A percentile compares a stretch with the other conserved stretches of the same genome.
These are phyloP conservation scores for Erysimum pusillum DNA, from an alignment of 441 rosid species.

Conservation along the genomic window DNA sequence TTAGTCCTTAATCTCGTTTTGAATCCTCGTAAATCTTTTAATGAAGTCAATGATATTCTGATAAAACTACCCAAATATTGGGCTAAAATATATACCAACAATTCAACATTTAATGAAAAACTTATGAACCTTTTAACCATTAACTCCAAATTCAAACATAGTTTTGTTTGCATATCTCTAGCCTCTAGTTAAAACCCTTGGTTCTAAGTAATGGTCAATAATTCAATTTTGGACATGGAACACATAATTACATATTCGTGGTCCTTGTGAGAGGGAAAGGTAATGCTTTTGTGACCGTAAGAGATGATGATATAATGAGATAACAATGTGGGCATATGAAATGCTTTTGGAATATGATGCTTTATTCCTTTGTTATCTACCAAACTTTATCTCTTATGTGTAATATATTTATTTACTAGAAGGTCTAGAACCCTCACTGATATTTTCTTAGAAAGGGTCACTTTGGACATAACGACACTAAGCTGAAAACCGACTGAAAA, in stretches of 20 bases:
- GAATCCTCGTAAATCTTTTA: conserved; percentile 27
- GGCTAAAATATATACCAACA: too few relatives aligned
- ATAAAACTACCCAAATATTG: too few relatives aligned
- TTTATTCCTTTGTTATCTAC: conserved; percentile 39
- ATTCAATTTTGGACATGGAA: conserved; percentile 26
- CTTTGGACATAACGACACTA: conserved; percentile 37
- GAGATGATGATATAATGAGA: conserved; percentile 35
- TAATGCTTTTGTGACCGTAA: conserved; percentile 29
- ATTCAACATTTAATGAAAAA: conserved; percentile 15
- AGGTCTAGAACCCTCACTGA: conserved; percentile 42
- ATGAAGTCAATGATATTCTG: conserved; percentile 3
- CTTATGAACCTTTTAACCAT: background rate
- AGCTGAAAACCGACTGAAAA: conserved; percentile 40
- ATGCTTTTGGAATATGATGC: conserved; percentile 43
- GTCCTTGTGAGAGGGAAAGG: conserved; percentile 46
- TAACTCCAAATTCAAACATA: background rate
- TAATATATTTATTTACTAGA: background rate
- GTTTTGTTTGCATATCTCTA: conserved; percentile 26
- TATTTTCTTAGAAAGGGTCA: conserved; percentile 35
- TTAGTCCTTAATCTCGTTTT: conserved; percentile 24
- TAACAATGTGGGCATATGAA: conserved; percentile 42
- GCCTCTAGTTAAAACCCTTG: conserved; percentile 32
- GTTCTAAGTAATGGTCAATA: conserved; percentile 32
- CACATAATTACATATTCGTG: conserved; percentile 36
- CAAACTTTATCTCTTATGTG: conserved; percentile 23